Conservation (phyloP, 2,329 filamentous ascomycete genomes). For the Fusarium globosum region DNA sequence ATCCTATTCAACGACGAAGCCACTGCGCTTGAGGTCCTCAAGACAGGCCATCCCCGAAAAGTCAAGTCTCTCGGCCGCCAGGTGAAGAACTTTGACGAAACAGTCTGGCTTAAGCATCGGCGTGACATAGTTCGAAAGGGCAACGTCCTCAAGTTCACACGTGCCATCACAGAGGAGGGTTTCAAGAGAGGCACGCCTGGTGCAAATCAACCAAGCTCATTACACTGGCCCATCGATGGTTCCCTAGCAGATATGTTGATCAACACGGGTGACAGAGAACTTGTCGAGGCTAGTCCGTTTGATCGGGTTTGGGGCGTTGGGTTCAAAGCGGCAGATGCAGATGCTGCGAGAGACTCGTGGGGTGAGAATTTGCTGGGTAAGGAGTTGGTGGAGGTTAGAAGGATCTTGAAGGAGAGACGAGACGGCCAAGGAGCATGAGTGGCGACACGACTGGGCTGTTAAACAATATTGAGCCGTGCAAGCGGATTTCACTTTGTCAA, state of each 20-base stretch:
- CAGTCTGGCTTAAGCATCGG: slow-evolving; percentile 63
- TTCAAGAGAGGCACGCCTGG: slow-evolving; percentile 40
- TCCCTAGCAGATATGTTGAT: slow-evolving; percentile 62
- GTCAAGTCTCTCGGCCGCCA: slow-evolving; percentile 66
- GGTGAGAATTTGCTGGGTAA: slow-evolving; percentile 73
- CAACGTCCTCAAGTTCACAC: slow-evolving; percentile 69
- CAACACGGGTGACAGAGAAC: slow-evolving; percentile 66
- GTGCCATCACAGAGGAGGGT: slow-evolving; percentile 48
- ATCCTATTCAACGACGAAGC: slow-evolving; percentile 59
- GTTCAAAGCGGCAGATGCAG: slow-evolving; percentile 63
- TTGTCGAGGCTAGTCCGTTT: slow-evolving; percentile 71
- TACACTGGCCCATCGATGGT: slow-evolving; percentile 47
- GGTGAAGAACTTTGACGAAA: slow-evolving; percentile 63
- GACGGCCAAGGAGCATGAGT: background rate
- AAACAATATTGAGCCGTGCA: background rate
- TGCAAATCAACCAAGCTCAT: slow-evolving; percentile 25
- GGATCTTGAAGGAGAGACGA: slow-evolving; percentile 59
- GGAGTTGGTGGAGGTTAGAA: slow-evolving; percentile 69
- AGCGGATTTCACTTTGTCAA: background rate
- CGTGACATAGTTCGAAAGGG: slow-evolving; percentile 66
- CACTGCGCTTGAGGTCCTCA: slow-evolving; percentile 61
- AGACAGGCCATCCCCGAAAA: slow-evolving; percentile 56
- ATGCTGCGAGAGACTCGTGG: slow-evolving; percentile 62
- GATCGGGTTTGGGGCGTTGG: slow-evolving; percentile 77
- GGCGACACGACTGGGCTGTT: background rate